Conservation (phyloP, 352 stramenopile genomes). For the Achlya hypogyna region DNA sequence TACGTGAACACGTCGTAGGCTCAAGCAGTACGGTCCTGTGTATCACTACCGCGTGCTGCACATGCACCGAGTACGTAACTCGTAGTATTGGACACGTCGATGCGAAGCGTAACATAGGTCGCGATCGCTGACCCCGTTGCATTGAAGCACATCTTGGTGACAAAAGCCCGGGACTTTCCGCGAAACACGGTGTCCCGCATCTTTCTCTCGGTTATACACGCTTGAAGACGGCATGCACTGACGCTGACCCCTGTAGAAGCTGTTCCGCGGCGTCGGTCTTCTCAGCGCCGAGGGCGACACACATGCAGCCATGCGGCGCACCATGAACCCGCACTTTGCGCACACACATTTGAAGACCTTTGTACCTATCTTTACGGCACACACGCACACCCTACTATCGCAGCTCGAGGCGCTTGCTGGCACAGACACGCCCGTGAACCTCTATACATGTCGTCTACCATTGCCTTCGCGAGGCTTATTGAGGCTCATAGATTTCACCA, state of each 20-base stretch:
- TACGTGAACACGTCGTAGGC: too few species aligned
- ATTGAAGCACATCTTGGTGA: conserved; percentile 13
- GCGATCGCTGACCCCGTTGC: conserved; percentile 1
- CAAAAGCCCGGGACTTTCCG: conserved; percentile 1
- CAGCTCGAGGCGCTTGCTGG: neutral
- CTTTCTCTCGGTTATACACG: neutral
- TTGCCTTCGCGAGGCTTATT: neutral
- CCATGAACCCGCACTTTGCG: neutral
- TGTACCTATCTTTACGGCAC: neutral
- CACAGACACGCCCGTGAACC: neutral
- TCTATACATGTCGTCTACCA: neutral
- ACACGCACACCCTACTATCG: neutral
- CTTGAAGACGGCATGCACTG: neutral
- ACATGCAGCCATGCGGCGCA: neutral
- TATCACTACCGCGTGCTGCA: neutral
- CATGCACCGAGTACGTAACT: neutral
- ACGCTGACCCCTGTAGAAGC: neutral
- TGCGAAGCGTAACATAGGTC: neutral
- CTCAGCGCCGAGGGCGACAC: neutral
- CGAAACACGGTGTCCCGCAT: neutral
- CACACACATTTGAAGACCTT: neutral
- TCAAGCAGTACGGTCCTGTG: conserved; percentile 10
- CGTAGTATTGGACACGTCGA: neutral
- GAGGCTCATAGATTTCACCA: neutral
- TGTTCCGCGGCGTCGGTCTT: neutral